Base-by-base conservation (phyloP, 768 basidiomycete species). In the Tulasnella sp. region DNA sequence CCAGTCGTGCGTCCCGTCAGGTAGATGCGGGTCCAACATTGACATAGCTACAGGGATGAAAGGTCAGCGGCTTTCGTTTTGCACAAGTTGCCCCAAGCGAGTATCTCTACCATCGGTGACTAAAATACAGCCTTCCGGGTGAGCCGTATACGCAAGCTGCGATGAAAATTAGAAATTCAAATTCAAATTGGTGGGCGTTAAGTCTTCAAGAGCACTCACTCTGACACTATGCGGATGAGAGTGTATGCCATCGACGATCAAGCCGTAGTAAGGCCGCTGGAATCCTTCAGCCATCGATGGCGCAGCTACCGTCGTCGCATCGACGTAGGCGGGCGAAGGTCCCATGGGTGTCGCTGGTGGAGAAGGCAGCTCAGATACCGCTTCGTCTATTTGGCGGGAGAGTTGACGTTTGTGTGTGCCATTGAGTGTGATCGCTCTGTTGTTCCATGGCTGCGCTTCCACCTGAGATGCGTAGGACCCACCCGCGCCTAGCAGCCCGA, bases 61-160 rank as follows among this genome's bases (percentile, higher is more conserved):
- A 22, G 19, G 22, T 1, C 21, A 46, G 27, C 17, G 29, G 38
- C 27, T 17, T 55, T 22, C 22, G 50, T 51, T 30, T n/a, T n/a
- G n/a, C n/a, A n/a, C n/a, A n/a, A n/a, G n/a, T n/a, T n/a, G n/a
- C n/a, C n/a, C n/a, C n/a, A n/a, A n/a, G n/a, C n/a, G n/a, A n/a
- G n/a, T n/a, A n/a, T n/a, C n/a, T n/a, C n/a, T n/a, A 92, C 90
- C 89, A 71, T 94, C 92, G 0, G 92, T 92, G 60, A 93, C 84
- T 50, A 94, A 76, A 34, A 94, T 82, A 66, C 90, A 92, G 2
- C 90, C 87, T 7, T 91, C 85, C 8, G 85, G 85, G 66, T 84
- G 83, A 0, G 85, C 80, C 31, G 83, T 80, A 69, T 92, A 92
- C 1, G 92, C 92, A 61, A 91, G 71, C 87, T 90, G 66, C 42